Evolutionary conservation across 2,329 filamentous ascomycete genomes (phyloP).

Genomic region (Neonectria magnoliae): DNA sequence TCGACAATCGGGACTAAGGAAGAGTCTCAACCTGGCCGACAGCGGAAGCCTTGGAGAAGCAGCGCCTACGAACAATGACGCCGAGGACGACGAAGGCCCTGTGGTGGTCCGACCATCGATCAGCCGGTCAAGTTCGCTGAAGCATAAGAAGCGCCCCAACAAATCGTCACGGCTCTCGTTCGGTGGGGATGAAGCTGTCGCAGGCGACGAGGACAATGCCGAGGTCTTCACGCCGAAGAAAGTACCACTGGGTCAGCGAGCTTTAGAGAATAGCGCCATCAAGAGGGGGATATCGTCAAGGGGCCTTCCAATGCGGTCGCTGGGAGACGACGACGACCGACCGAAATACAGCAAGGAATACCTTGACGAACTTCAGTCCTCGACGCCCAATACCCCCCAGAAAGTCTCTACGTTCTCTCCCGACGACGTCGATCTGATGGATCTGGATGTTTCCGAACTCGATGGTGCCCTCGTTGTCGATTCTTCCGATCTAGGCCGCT

Average conservation of each 20-base stretch:
- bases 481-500: slow-evolving; percentile 47
- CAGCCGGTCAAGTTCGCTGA: slow-evolving; percentile 59
- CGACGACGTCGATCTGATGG: slow-evolving; percentile 62
- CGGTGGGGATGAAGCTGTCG: slow-evolving; percentile 65
- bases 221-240: slow-evolving; percentile 73
- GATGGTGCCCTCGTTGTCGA: slow-evolving; percentile 74
- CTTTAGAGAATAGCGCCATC: slow-evolving; percentile 72
- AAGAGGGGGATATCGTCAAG: slow-evolving; percentile 61
- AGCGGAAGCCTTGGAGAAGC: slow-evolving; percentile 42
- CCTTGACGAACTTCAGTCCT: slow-evolving; percentile 84
- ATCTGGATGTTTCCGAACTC: slow-evolving; percentile 67
- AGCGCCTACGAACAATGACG: slow-evolving; percentile 46
- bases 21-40: slow-evolving; percentile 61
- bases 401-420: slow-evolving; percentile 61
- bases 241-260: slow-evolving; percentile 70
- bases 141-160: slow-evolving; percentile 71
- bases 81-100: slow-evolving; percentile 58
- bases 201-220: slow-evolving; percentile 59
- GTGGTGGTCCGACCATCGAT: slow-evolving; percentile 61
- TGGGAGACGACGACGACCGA: slow-evolving; percentile 71
- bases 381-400: slow-evolving; percentile 84
- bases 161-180: slow-evolving; percentile 79
- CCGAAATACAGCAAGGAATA: slow-evolving; percentile 89
- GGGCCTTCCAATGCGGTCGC: slow-evolving; percentile 65
- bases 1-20: slow-evolving; percentile 68